Percentiles rank a stretch among this genome's conserved stretches.
phyloP scores from a whole-genome alignment of 495 filamentous ascomycete species.

The Podospora pseudopauciseta region DNA sequence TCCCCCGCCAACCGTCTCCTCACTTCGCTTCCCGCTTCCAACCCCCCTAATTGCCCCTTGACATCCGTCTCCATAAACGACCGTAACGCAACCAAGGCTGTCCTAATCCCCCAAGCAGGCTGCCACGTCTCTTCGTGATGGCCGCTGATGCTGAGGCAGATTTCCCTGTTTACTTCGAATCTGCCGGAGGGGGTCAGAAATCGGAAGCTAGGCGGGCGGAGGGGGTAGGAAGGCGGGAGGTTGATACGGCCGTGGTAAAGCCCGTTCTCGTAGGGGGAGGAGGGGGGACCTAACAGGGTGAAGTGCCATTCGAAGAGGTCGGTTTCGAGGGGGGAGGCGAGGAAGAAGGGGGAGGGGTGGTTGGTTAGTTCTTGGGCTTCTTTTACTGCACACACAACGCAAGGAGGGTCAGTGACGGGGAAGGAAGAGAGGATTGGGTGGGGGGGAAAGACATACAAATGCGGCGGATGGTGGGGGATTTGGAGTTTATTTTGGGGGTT shows the following conservation, averaged over 20 bases:
- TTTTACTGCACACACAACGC: conserved; percentile 49
- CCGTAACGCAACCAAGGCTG: conserved; percentile 65
- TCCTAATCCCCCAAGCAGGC: conserved; percentile 92
- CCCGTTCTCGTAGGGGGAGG: conserved; percentile 70
- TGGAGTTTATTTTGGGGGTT: conserved; percentile 60
- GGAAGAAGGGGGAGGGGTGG: conserved; percentile 74
- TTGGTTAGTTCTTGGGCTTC: conserved; percentile 80
- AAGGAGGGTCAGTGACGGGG: conserved; percentile 11
- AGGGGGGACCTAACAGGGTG: conserved; percentile 86
- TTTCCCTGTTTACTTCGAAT: conserved; percentile 96
- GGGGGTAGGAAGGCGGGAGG: conserved; percentile 81
- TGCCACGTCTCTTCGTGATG: conserved; percentile 99
- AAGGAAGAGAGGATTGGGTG: conserved; percentile 9
- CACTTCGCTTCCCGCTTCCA: conserved; percentile 65
- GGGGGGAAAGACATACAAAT: conserved; percentile 52
- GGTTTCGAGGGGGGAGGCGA: conserved; percentile 73
- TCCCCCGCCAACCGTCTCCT: conserved; percentile 62
- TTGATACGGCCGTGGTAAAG: conserved; percentile 96
- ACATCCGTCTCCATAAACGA: conserved; percentile 73
- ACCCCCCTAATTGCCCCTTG: conserved; percentile 79
- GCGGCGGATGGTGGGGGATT: conserved; percentile 75
- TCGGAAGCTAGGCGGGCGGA: conserved; percentile 87
- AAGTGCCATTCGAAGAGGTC: conserved; percentile 99
- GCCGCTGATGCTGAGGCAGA: conserved; percentile 87
- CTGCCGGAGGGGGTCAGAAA: conserved; percentile 89